Base-by-base conservation (phyloP, 2,329 filamentous ascomycete species). In the Calonectria ilicicola region DNA sequence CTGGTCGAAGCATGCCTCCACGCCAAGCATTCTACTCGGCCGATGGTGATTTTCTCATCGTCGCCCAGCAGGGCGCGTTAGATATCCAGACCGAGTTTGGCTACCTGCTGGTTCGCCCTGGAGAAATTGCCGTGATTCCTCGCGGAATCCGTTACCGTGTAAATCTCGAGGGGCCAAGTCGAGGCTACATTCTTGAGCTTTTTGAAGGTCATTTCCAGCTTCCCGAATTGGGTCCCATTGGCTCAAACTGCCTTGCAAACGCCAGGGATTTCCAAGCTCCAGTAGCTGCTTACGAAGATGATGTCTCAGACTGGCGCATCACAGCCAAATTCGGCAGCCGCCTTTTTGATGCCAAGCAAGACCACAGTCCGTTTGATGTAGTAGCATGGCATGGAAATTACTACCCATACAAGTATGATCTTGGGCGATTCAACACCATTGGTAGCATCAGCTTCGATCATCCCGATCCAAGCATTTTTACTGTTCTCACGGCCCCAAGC, bases 311-410 rank as follows among this genome's bases (percentile, higher is more conserved):
- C 79, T 71, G 84, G 83, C 19, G 74, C 81, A 84, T 94, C 46
- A 87, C 88, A 38, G 87, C 87, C 81, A 94, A 94, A 81, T 93
- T 94, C 79, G 91, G 91, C 80, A 91, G 93, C 75, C 86, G 87
- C 46, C 88, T 95, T 62, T 95, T 94, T 83, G 84, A 85, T 38
- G 91, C 92, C 5, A 86, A 81, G 53, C 93, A 95, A 83, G 82
- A 87, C 14, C 94, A 95, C 81, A 93, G 91, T 0, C 93, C 94
- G 0, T 96, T 95, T 78, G 93, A 96, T 78, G 90, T 96, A 0
- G 93, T 95, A 2, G 93, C 92, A 3, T 96, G 93, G 93, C 93
- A 96, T 80, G 94, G 94, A 49, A 93, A 91, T 74, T 95, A 95
- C 83, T 93, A 93, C 74, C 94, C 94, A 0, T 95, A 91, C 88